phyloP scores from a whole-genome alignment of 1,139 yeast genomes.

The Wickerhamomyces sp. region DNA sequence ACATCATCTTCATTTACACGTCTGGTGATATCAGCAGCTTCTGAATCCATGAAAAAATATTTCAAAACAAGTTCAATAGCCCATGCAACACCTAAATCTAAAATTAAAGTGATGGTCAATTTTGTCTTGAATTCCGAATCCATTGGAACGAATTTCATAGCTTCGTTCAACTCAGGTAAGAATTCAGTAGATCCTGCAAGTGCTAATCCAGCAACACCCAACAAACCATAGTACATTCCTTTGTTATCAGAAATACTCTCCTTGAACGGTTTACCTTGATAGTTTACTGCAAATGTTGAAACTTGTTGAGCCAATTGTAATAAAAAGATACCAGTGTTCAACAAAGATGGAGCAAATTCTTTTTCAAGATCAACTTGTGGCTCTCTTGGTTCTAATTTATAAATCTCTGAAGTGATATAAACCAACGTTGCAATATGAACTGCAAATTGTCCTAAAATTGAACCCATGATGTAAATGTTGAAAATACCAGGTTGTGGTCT shows the following conservation, averaged over 20 bases:
- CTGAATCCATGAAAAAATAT: slow-evolving; percentile 81
- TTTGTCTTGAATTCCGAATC: slow-evolving; percentile 63
- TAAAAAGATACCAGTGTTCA: slow-evolving; percentile 94
- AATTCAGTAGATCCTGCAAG: slow-evolving; percentile 92
- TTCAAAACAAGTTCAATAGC: slow-evolving; percentile 77
- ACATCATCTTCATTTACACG: slow-evolving; percentile 12
- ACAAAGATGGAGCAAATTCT: slow-evolving; percentile 78
- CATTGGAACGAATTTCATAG: slow-evolving; percentile 91
- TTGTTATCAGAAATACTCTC: slow-evolving; percentile 85
- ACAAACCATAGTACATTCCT: slow-evolving; percentile 94
- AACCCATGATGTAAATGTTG: slow-evolving; percentile 93
- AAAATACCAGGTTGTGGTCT: slow-evolving; percentile 98
- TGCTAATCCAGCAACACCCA: slow-evolving; percentile 88
- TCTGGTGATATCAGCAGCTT: slow-evolving; percentile 84
- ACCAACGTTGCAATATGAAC: slow-evolving; percentile 80
- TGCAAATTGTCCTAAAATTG: slow-evolving; percentile 93
- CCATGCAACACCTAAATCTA: slow-evolving; percentile 78
- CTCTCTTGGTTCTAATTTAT: slow-evolving; percentile 85
- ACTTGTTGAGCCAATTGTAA: slow-evolving; percentile 95
- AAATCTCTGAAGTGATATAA: slow-evolving; percentile 78
- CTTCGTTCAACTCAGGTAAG: slow-evolving; percentile 88
- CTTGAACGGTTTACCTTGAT: slow-evolving; percentile 96
- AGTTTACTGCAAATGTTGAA: slow-evolving; percentile 95
- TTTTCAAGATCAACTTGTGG: slow-evolving; percentile 87
- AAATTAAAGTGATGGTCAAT: slow-evolving; percentile 64